Conservation (phyloP, 441 rosid species). For the Corymbia citriodora region DNA sequence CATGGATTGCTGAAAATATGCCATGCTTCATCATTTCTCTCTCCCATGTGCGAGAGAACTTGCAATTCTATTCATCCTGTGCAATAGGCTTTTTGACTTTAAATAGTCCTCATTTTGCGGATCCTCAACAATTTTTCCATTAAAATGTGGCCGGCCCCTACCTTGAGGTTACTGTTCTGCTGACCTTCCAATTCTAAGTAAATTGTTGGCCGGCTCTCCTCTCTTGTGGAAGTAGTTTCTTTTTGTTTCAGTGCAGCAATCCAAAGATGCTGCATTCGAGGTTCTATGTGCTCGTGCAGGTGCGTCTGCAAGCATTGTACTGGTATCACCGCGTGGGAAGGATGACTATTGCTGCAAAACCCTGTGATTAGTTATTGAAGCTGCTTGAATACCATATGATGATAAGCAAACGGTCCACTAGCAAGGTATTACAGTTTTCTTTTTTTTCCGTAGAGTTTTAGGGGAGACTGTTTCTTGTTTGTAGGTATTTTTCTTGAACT, state of each 20-base stretch:
- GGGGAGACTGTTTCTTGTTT: background rate
- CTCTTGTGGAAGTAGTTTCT: background rate
- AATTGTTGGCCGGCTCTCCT: background rate
- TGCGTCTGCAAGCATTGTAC: background rate
- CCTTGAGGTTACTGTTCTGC: background rate
- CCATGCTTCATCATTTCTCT: background rate
- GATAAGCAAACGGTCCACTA: background rate
- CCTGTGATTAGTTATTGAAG: background rate
- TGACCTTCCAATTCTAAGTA: background rate
- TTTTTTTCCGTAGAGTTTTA: background rate
- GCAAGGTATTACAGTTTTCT: background rate
- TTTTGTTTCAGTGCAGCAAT: background rate
- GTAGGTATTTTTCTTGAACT: background rate
- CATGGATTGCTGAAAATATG: background rate
- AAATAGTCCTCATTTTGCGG: background rate
- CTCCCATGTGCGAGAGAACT: background rate
- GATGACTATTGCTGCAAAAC: background rate
- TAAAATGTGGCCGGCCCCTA: background rate
- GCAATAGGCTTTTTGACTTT: background rate
- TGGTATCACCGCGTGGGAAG: background rate
- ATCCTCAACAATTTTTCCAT: background rate
- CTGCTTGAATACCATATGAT: background rate
- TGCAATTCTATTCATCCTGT: background rate
- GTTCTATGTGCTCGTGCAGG: background rate
- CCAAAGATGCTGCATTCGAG: background rate